Evolutionary conservation across 177 flowering plant species (phyloP), one percentile per base, ranked within the genome.

Genomic region (Vitis hybrid): DNA sequence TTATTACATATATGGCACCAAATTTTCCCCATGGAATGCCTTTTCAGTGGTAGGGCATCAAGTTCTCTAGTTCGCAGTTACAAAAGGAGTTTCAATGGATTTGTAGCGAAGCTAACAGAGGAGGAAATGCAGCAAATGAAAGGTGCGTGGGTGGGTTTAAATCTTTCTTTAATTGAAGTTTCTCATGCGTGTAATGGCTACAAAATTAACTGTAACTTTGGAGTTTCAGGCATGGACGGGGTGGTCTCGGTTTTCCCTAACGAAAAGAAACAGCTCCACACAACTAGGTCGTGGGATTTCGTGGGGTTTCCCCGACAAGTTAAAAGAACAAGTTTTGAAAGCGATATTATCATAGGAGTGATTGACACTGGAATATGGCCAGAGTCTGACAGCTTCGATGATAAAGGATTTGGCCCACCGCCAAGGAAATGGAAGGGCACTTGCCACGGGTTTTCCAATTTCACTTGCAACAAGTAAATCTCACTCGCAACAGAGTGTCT

Each of bases 241-340:
- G 79, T 81, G 4, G 82, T 81, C 51, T 76, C 84, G 8, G 78
- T 81, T 56, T 78, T 81, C 62, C 74, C 67, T 6, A 81, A 21
- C 14, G 45, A 60, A 54, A 76, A 57, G 56, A 66, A 23, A 5
- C 62, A 78, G 34, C 76, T 81, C 50, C 80, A 71, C 39, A 76
- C 80, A 51, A 76, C 82, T 11, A 71, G 69, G 34, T 80, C 83
- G 14, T 78, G 80, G 84, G 76, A 77, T 51, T 79, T 76, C 73
- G 48, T 79, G 55, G 81, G 76, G 0, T 79, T 79, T 18, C 63
- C 76, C 1, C 55, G 52, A 49, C 26, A 58, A 17, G 67, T 62
- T 10, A 15, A 67, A 1, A 73, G 76, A 68, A 5, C 70, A 17
- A 10, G 30, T 1, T 7, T 56, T 14, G 82, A 76, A 65, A 73